Conservation (phyloP, 2,329 filamentous ascomycete genomes). For the Aspergillus fructus region DNA sequence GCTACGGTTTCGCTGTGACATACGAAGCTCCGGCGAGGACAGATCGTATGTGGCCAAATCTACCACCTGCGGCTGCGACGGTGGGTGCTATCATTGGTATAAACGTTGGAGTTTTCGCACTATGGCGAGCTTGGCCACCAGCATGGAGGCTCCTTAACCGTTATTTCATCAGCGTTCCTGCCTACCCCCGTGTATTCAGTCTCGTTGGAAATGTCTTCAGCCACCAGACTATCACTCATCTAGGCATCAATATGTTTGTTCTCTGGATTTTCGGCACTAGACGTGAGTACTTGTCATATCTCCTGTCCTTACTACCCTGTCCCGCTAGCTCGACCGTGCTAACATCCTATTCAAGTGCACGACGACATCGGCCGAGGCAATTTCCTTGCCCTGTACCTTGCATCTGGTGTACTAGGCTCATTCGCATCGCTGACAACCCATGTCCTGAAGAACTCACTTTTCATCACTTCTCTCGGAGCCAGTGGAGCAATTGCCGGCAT, state of each 20-base stretch:
- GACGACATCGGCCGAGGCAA: constrained; percentile 57
- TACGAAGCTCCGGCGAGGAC: constrained; percentile 50
- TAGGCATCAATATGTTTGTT: constrained; percentile 54
- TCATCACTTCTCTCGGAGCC: constrained; percentile 50
- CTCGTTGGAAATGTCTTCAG: constrained; percentile 57
- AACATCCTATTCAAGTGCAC: constrained; percentile 40
- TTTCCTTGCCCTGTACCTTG: constrained; percentile 54
- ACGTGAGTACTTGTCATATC: constrained; percentile 31
- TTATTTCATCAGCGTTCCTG: constrained; percentile 54
- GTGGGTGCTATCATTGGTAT: constrained; percentile 50
- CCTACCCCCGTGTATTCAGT: constrained; percentile 53
- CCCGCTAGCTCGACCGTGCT: neutral
- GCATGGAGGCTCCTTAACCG: constrained; percentile 57
- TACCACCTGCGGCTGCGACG: constrained; percentile 53
- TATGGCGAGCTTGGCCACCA: constrained; percentile 52
- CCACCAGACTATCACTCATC: constrained; percentile 55
- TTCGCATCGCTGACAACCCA: constrained; percentile 47
- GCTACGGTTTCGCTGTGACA: constrained; percentile 46
- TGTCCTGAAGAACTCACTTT: constrained; percentile 45
- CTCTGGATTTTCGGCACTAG: constrained; percentile 56
- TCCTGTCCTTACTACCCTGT: neutral
- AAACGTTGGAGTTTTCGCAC: constrained; percentile 51
- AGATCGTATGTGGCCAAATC: constrained; percentile 51
- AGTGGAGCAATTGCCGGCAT: constrained; percentile 53
- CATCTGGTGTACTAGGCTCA: constrained; percentile 48